Percentiles rank a stretch among this genome's conserved stretches.
phyloP scores from a whole-genome alignment of 768 basidiomycete species.

The Clitopilus passeckerianus region DNA sequence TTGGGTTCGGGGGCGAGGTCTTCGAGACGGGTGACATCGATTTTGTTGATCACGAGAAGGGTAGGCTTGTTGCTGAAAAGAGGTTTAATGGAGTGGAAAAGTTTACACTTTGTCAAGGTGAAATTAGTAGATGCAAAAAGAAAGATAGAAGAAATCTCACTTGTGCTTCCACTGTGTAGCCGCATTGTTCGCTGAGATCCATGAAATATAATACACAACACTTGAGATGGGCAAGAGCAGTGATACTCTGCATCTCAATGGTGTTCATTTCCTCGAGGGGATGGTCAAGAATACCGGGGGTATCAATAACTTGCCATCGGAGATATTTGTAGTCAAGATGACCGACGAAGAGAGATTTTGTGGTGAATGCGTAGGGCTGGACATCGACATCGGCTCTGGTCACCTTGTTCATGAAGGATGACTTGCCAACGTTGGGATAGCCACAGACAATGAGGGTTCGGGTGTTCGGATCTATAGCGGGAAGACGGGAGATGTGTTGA shows the following conservation, averaged over 20 bases:
- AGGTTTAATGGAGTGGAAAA: constrained; percentile 99
- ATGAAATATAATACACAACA: constrained; percentile 96
- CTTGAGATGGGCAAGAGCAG: constrained; percentile 94
- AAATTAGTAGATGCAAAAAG: background rate
- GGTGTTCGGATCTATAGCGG: constrained; percentile 96
- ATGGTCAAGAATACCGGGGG: constrained; percentile 96
- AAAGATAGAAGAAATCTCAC: constrained; percentile 33
- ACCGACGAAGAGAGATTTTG: constrained; percentile 96
- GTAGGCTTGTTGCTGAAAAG: constrained; percentile 92
- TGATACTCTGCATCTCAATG: constrained; percentile 99
- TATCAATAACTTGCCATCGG: constrained; percentile 99
- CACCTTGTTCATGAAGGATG: constrained; percentile 99
- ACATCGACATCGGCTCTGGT: constrained; percentile 99
- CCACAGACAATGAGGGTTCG: constrained; percentile 97
- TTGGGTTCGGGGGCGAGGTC: constrained; percentile 76
- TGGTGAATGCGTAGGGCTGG: constrained; percentile 99
- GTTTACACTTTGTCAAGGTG: constrained; percentile 66
- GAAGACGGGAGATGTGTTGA: constrained; percentile 98
- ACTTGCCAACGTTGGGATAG: constrained; percentile 99
- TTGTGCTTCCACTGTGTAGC: constrained; percentile 95
- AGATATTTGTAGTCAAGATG: constrained; percentile 99
- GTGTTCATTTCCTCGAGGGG: constrained; percentile 99
- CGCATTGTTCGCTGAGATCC: constrained; percentile 98
- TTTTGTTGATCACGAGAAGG: constrained; percentile 95
- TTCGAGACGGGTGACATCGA: constrained; percentile 85